A percentile compares a stretch with the other conserved stretches of the same genome.
phyloP scores from a whole-genome alignment of 1,284 basidiomycete species.

The Baeospora myosura region DNA sequence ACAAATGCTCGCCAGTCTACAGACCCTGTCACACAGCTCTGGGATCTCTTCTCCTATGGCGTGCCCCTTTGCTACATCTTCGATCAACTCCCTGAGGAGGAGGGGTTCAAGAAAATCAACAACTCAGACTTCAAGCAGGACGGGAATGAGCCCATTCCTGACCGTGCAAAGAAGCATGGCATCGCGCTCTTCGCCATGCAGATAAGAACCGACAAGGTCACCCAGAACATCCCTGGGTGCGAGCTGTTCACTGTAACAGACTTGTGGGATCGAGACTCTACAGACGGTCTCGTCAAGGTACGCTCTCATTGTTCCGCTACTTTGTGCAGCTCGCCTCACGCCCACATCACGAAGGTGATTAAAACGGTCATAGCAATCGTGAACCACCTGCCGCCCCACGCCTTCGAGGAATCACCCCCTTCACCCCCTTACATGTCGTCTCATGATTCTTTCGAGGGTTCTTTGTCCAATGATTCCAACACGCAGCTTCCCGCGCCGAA shows the following conservation, averaged over 20 bases:
- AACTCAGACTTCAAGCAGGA: constrained; percentile 59
- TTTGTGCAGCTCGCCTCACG: constrained; percentile 6
- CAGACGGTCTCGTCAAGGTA: constrained; percentile 93
- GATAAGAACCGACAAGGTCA: constrained; percentile 45
- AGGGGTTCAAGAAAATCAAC: constrained; percentile 54
- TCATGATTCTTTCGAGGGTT: constrained; percentile 54
- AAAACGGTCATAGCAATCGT: constrained; percentile 88
- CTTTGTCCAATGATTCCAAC: constrained; percentile 34
- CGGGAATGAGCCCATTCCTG: constrained; percentile 60
- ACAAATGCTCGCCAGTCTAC: constrained; percentile 64
- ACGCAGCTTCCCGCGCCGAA: constrained; percentile 35
- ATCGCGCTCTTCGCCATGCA: constrained; percentile 76
- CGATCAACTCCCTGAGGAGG: constrained; percentile 74
- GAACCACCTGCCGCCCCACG: constrained; percentile 69
- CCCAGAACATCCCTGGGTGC: constrained; percentile 46
- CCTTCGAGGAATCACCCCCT: constrained; percentile 60
- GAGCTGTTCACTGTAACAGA: constrained; percentile 82
- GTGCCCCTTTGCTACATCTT: constrained; percentile 92
- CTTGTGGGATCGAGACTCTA: constrained; percentile 84
- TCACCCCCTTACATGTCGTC: constrained; percentile 48
- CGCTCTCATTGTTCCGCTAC: constrained; percentile 7
- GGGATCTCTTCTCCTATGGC: constrained; percentile 90
- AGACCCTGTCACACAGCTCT: constrained; percentile 87
- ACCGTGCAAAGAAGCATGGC: constrained; percentile 71
- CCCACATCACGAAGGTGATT: constrained; percentile 55